Percentiles rank a stretch among this genome's conserved stretches.
Conservation (phyloP, 306 rosid species). For the Lathyrus sativus region DNA sequence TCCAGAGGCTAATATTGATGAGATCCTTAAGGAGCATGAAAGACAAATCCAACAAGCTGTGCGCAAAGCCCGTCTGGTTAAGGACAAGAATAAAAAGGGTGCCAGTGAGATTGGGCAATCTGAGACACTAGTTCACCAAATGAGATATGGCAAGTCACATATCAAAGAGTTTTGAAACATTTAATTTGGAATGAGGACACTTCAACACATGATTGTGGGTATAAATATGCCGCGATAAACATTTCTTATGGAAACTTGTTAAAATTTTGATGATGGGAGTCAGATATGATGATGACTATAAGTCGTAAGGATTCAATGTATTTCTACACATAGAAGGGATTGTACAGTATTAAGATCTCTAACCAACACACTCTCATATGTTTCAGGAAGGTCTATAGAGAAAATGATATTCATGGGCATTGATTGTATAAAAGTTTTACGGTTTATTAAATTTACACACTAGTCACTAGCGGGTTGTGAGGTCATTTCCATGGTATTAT, state of each 20-base stretch:
- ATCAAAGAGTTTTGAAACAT: slow-evolving; percentile 28
- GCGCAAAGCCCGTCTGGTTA: slow-evolving; percentile 73
- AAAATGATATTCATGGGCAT: slow-evolving; percentile 30
- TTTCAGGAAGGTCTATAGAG: slow-evolving; percentile 33
- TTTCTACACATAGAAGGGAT: slow-evolving; percentile 32
- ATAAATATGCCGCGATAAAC: slow-evolving; percentile 8
- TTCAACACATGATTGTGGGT: slow-evolving; percentile 23
- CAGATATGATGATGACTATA: slow-evolving; percentile 29
- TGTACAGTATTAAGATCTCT: slow-evolving; percentile 33
- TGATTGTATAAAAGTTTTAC: slow-evolving; percentile 24
- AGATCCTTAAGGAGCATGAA: slow-evolving; percentile 81
- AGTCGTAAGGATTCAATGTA: slow-evolving; percentile 18
- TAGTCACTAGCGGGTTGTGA: not conserved
- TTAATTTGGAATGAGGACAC: slow-evolving; percentile 34
- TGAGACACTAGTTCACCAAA: slow-evolving; percentile 53
- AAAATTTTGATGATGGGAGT: slow-evolving; percentile 13
- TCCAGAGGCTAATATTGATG: slow-evolving; percentile 64
- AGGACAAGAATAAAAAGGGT: slow-evolving; percentile 47
- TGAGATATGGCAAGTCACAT: slow-evolving; percentile 42
- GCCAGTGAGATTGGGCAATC: slow-evolving; percentile 49
- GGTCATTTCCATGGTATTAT: slow-evolving; percentile 22
- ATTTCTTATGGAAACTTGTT: not conserved
- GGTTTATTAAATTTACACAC: slow-evolving; percentile 36
- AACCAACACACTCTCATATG: slow-evolving; percentile 29
- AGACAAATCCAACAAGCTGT: slow-evolving; percentile 71